These are phyloP conservation scores for Strobilomyces echinocephalus DNA, from an alignment of 768 basidiomycete genomes.

Conservation along the genomic window DNA sequence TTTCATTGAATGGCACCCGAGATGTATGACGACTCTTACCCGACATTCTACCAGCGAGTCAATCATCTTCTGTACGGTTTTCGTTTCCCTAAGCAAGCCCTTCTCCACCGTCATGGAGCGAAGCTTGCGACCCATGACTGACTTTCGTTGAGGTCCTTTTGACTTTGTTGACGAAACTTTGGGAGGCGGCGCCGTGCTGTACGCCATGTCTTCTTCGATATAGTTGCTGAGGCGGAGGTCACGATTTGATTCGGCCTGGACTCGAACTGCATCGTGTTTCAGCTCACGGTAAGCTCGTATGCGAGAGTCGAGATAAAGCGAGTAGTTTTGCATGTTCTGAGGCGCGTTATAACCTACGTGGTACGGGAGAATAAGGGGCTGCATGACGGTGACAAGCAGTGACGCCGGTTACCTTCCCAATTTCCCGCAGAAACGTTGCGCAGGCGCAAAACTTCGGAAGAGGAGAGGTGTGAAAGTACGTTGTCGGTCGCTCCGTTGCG, in stretches of 20 bases:
- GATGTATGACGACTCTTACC: conserved; percentile 43
- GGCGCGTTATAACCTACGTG: conserved; percentile 75
- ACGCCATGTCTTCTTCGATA: conserved; percentile 53
- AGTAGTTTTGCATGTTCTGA: conserved; percentile 83
- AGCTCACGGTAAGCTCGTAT: conserved; percentile 86
- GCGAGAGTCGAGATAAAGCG: conserved; percentile 81
- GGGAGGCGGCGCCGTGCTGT: conserved; percentile 23
- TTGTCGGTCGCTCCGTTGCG: conserved; percentile 96
- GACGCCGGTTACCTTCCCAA: conserved; percentile 72
- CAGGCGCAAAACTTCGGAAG: conserved; percentile 75
- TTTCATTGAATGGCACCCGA: neutral
- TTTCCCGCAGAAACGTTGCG: conserved; percentile 73
- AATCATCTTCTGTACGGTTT: conserved; percentile 84
- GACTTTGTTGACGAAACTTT: conserved; percentile 31
- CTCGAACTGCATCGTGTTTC: conserved; percentile 90
- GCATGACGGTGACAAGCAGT: neutral
- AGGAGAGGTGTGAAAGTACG: conserved; percentile 76
- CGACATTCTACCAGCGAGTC: conserved; percentile 83
- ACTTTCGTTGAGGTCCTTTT: conserved; percentile 53
- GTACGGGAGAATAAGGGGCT: neutral
- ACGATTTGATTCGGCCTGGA: conserved; percentile 90
- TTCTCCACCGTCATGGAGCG: conserved; percentile 94
- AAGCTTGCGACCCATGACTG: conserved; percentile 77
- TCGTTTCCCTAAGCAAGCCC: conserved; percentile 88
- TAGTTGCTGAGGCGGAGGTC: conserved; percentile 65